phyloP scores from a whole-genome alignment of 176 grass and related monocot species.

The Miscanthus lutarioriparius region DNA sequence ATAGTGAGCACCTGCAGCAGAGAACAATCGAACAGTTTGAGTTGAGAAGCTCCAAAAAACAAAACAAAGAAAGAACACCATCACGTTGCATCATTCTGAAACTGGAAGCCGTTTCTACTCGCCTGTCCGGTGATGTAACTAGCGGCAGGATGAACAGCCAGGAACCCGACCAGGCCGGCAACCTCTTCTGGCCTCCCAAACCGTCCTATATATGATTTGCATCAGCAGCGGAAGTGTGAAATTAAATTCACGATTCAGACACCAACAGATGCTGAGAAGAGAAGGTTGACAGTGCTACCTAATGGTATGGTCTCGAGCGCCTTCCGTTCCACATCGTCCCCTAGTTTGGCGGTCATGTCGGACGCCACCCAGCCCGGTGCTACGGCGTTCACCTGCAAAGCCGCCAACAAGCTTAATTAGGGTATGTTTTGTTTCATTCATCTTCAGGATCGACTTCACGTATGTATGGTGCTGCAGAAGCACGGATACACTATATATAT shows the following conservation, averaged over 20 bases:
- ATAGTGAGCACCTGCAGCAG: constrained; percentile 66
- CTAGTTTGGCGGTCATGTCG: constrained; percentile 79
- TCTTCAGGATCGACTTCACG: no score
- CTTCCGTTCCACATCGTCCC: constrained; percentile 73
- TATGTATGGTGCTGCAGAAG: neutral
- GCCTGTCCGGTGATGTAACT: constrained; percentile 61
- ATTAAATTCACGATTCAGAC: neutral
- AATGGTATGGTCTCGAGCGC: constrained; percentile 75
- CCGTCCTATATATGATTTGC: constrained; percentile 39
- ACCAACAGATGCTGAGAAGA: neutral
- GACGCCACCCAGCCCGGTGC: constrained; percentile 87
- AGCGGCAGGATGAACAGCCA: constrained; percentile 59
- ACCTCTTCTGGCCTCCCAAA: constrained; percentile 66
- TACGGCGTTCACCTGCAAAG: constrained; percentile 73
- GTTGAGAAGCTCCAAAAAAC: neutral
- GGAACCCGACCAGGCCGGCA: constrained; percentile 55
- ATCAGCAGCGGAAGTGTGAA: constrained; percentile 15
- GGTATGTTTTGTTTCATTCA: no score
- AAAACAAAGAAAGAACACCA: neutral
- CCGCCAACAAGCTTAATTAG: neutral
- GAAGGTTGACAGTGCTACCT: constrained; percentile 34
- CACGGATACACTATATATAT: no score
- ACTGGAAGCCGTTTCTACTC: neutral
- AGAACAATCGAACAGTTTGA: neutral
- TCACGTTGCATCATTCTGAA: neutral